Percentiles rank a stretch among this genome's conserved stretches.
phyloP scores from a whole-genome alignment of 495 filamentous ascomycete species.

The Daldinia concentrica region DNA sequence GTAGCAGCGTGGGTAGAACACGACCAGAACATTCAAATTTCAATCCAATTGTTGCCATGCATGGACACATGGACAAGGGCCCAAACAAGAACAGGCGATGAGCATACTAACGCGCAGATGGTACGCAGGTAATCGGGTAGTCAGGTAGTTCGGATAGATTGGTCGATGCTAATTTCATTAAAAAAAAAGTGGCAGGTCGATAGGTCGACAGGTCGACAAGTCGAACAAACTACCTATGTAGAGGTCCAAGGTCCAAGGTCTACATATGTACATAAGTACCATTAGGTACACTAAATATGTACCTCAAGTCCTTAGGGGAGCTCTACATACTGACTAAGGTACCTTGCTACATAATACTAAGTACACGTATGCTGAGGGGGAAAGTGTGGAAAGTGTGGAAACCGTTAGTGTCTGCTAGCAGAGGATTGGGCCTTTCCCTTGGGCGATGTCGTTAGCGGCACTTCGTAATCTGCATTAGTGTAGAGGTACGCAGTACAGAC shows the following conservation, averaged over 20 bases:
- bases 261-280: too few relatives aligned
- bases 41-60: slow-evolving; percentile 32
- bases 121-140: slow-evolving; percentile 21
- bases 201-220: too few relatives aligned
- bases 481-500: background rate
- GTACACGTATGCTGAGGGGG: slow-evolving; percentile 1
- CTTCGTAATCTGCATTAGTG: slow-evolving; percentile 7
- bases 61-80: slow-evolving; percentile 40
- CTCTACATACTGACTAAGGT: slow-evolving; percentile 1
- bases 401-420: background rate
- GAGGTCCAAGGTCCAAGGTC: slow-evolving; percentile 4
- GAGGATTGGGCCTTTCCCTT: background rate
- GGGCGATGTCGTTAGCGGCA: slow-evolving; percentile 7
- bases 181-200: slow-evolving; percentile 32
- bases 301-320: too few relatives aligned
- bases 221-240: too few relatives aligned
- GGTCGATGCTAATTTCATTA: slow-evolving; percentile 44
- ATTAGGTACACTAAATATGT: too few relatives aligned
- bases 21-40: slow-evolving; percentile 30
- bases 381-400: background rate
- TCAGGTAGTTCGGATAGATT: slow-evolving; percentile 28
- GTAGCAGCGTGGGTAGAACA: slow-evolving; percentile 19
- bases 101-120: slow-evolving; percentile 34
- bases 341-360: background rate
- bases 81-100: slow-evolving; percentile 38